phyloP scores from a whole-genome alignment of 2,329 filamentous ascomycete species.

The Botryotinia globosa region DNA sequence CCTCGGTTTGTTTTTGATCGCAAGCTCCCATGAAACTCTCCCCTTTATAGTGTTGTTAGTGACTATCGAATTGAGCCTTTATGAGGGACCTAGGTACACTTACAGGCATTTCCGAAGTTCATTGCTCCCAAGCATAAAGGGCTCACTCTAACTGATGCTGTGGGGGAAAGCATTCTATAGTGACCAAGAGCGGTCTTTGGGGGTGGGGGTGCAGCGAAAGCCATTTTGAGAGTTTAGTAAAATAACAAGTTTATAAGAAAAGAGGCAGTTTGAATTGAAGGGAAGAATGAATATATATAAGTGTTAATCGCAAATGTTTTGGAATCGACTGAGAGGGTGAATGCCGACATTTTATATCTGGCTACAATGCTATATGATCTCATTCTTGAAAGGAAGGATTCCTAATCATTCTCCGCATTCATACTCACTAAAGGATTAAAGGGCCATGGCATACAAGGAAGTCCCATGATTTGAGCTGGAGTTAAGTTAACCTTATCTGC shows the following conservation, averaged over 20 bases:
- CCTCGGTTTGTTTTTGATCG: constrained; percentile 12
- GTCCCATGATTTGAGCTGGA: background rate
- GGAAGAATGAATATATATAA: background rate
- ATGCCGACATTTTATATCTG: background rate
- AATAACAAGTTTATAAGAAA: background rate
- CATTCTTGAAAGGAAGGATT: background rate
- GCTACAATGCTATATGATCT: background rate
- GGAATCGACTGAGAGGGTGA: background rate
- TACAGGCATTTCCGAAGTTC: constrained; percentile 60
- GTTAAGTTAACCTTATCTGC: background rate
- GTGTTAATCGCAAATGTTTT: background rate
- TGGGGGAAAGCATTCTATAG: constrained; percentile 65
- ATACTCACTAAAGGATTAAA: background rate
- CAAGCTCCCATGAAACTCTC: constrained; percentile 55
- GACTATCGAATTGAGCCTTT: background rate
- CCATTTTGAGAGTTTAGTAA: constrained; percentile 23
- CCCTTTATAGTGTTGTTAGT: constrained; percentile 39
- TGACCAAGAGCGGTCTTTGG: constrained; percentile 60
- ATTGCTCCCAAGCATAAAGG: constrained; percentile 64
- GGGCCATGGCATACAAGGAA: background rate
- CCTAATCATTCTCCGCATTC: constrained; percentile 1
- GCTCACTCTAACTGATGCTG: constrained; percentile 63
- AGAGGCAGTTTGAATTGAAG: background rate
- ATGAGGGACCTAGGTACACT: background rate
- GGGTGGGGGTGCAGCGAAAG: constrained; percentile 25